These are phyloP conservation scores for Rossbeevera mucosa DNA, from an alignment of 768 basidiomycete species.

Conservation along the genomic window DNA sequence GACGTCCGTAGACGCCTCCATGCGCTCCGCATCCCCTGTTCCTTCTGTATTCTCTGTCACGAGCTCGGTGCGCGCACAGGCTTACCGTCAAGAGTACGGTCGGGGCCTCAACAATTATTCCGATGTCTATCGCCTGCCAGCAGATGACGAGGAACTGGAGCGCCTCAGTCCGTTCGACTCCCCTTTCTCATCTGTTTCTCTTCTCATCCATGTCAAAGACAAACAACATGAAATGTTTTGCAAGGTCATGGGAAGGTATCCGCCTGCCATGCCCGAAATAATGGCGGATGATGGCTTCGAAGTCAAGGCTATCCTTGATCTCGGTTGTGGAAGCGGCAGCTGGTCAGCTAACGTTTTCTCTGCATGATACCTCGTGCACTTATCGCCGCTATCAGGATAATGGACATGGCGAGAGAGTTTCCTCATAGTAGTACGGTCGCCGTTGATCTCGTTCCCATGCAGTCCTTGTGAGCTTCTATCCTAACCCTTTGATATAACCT, in stretches of 20 bases:
- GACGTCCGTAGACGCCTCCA: slow-evolving; percentile 56
- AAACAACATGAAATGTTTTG: slow-evolving; percentile 64
- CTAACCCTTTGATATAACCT: slow-evolving; percentile 9
- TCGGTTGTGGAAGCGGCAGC: slow-evolving; percentile 76
- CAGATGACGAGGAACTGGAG: slow-evolving; percentile 71
- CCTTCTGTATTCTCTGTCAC: slow-evolving; percentile 70
- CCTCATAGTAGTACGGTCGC: slow-evolving; percentile 65
- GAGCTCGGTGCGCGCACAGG: slow-evolving; percentile 53
- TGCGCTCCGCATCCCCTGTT: slow-evolving; percentile 60
- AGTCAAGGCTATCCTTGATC: slow-evolving; percentile 61
- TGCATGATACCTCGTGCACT: not conserved
- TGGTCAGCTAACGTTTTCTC: slow-evolving; percentile 44
- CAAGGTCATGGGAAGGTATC: slow-evolving; percentile 64
- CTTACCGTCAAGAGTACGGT: slow-evolving; percentile 64
- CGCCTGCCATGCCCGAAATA: slow-evolving; percentile 50
- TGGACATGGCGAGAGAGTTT: slow-evolving; percentile 69
- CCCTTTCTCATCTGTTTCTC: slow-evolving; percentile 1
- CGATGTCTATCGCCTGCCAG: slow-evolving; percentile 72
- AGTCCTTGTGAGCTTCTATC: slow-evolving; percentile 49
- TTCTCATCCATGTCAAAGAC: slow-evolving; percentile 38
- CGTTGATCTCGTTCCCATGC: slow-evolving; percentile 79
- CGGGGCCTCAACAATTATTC: slow-evolving; percentile 73
- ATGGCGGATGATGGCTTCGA: slow-evolving; percentile 58
- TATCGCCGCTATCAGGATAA: slow-evolving; percentile 51
- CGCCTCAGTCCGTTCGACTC: slow-evolving; percentile 50